Percentiles rank a stretch among this genome's conserved stretches.
These are phyloP conservation scores for Hanseniaspora pseudoguilliermondii DNA, from an alignment of 805 yeast genomes.

Conservation along the genomic window DNA sequence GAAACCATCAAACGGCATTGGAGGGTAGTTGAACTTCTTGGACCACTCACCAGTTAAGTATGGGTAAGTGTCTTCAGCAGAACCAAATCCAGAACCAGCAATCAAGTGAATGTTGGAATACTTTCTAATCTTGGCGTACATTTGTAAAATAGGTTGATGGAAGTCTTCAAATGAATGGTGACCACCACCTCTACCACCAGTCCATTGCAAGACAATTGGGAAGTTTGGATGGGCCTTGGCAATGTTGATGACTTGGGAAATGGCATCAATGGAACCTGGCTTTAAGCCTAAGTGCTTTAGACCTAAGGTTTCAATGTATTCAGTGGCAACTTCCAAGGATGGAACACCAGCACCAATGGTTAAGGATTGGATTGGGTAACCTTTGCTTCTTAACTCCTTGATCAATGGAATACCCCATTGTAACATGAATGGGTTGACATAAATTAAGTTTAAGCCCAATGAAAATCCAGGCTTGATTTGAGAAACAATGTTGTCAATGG, in stretches of 20 bases:
- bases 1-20: constrained; percentile 98
- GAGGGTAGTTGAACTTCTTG: constrained; percentile 72
- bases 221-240: constrained; percentile 91
- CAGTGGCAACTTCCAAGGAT: constrained; percentile 90
- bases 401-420: constrained; percentile 98
- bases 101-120: constrained; percentile 76
- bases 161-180: constrained; percentile 98
- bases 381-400: constrained; percentile 73
- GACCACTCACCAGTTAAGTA: constrained; percentile 98
- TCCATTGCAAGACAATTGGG: constrained; percentile 98
- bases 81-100: constrained; percentile 98
- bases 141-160: constrained; percentile 93
- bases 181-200: constrained; percentile 99
- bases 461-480: constrained; percentile 75
- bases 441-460: constrained; percentile 80
- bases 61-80: constrained; percentile 92
- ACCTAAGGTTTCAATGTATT: constrained; percentile 85
- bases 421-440: constrained; percentile 93
- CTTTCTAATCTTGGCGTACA: constrained; percentile 90
- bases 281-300: constrained; percentile 89
- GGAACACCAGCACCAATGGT: constrained; percentile 99
- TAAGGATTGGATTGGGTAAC: constrained; percentile 90
- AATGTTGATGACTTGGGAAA: constrained; percentile 70
- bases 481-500: constrained; percentile 60
- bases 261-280: constrained; percentile 94